A percentile compares a stretch with the other conserved stretches of the same genome.
Evolutionary conservation across 257 asterid species (phyloP).

Genomic region (Jaltomata sinuosa): DNA sequence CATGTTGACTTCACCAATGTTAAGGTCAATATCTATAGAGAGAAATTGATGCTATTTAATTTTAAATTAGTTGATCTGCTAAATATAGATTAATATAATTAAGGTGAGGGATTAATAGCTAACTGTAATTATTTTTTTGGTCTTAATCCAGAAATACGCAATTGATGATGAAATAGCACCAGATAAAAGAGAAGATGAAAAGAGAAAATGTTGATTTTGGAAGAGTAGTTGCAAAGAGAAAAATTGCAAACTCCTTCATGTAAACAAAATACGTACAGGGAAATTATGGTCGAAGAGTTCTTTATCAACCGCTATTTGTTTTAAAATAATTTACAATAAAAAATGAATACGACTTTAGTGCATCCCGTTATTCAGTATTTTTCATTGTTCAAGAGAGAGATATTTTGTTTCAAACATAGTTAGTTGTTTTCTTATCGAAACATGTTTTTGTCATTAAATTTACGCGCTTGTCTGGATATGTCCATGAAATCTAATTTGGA

Average conservation of each 20-base stretch:
- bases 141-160: background rate
- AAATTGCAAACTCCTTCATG: background rate
- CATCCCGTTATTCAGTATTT: background rate
- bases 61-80: background rate
- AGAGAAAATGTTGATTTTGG: background rate
- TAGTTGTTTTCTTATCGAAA: background rate
- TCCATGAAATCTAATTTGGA: background rate
- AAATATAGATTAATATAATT: background rate
- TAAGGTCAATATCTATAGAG: background rate
- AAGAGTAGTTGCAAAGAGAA: background rate
- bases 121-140: background rate
- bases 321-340: background rate
- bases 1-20: conserved; percentile 4
- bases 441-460: background rate
- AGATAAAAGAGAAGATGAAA: background rate
- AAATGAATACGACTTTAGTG: background rate
- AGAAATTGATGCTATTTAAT: background rate
- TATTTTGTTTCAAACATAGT: background rate
- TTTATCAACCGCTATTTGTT: background rate
- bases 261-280: background rate
- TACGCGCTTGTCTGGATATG: background rate
- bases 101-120: background rate
- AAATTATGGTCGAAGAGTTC: background rate
- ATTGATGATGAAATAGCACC: background rate
- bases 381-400: background rate